A percentile compares a stretch with the other conserved stretches of the same genome.
phyloP scores from a whole-genome alignment of 2,329 filamentous ascomycete species.

The Calonectria pseudoreteaudii region DNA sequence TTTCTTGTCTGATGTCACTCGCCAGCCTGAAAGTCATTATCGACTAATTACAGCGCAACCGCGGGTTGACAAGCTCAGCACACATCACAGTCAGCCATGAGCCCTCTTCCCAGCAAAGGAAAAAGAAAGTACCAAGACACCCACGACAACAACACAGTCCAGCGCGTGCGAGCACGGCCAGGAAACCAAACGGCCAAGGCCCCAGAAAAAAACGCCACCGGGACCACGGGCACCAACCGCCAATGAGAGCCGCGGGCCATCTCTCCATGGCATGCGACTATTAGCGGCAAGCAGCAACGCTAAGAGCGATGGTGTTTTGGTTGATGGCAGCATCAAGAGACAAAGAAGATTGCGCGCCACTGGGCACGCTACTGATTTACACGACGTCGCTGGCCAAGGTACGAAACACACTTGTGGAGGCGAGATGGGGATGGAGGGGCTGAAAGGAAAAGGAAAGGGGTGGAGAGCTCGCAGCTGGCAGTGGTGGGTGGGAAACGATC shows the following conservation, averaged over 20 bases:
- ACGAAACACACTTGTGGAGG: neutral
- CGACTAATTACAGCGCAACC: neutral
- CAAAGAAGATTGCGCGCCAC: constrained; percentile 5
- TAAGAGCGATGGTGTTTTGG: constrained; percentile 9
- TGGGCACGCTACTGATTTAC: neutral
- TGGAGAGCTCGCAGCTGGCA: neutral
- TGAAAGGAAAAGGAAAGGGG: neutral
- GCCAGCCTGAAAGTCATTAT: neutral
- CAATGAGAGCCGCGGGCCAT: constrained; percentile 32
- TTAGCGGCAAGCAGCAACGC: constrained; percentile 31
- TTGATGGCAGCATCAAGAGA: constrained; percentile 1
- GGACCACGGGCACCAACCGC: constrained; percentile 16
- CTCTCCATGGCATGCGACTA: constrained; percentile 29
- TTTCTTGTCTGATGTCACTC: neutral
- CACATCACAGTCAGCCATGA: neutral
- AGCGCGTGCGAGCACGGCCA: constrained; percentile 25
- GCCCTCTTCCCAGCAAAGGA: neutral
- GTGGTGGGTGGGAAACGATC: neutral
- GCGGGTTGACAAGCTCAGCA: neutral
- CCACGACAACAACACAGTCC: constrained; percentile 9
- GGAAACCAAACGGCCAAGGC: neutral
- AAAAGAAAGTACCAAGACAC: neutral
- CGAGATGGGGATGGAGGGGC: neutral
- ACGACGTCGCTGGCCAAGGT: neutral
- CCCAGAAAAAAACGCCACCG: constrained; percentile 28